Base-by-base conservation (phyloP, 1,284 basidiomycete genomes). In the Tylopilus orsonianus region DNA sequence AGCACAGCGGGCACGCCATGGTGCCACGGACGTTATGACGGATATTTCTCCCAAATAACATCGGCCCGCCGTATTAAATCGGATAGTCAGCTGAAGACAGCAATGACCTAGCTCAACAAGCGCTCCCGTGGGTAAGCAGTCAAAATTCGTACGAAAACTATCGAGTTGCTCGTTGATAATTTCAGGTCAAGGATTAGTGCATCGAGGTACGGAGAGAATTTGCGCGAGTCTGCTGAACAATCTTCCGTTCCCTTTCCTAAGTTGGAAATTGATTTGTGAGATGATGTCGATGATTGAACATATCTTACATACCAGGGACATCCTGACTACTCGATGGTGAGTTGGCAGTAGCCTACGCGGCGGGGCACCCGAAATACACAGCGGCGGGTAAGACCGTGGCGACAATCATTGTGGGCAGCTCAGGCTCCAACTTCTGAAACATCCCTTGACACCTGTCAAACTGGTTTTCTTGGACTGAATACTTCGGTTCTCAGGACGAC, bases 361-460 rank as follows among this genome's bases (percentile, higher is more conserved):
- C n/a, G n/a, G n/a, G 24, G 14, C 8, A n/a, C 18, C 12, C n/a
- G 8, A 44, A 8, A 19, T 6, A 4, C 19, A 24, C 16, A 27
- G 4, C 24, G 24, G 24, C 10, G 10, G 24, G 8, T 26, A 9
- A 7, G 24, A 26, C 4, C 24, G 24, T 26, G 24, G 24, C 24
- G 24, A n/a, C n/a, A n/a, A 26, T 4, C 24, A 26, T 26, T 5
- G 23, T 26, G 27, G 44, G 46, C 20, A 12, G 46, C 38, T 22
- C 27, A 19, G 3, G 20, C 23, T 39, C 12, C 26, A 10, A 26
- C 23, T 23, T 30, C 26, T 41, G 55, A 54, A 43, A 57, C 52
- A 22, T 16, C 9, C 20, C 50, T 12, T 34, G 36, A 41, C 41
- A 30, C 12, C 52, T 51, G 47, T 33, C 52, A 50, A 35, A 22